Evolutionary conservation across 441 rosid species (phyloP).

Genomic region (Lepidium campestre): DNA sequence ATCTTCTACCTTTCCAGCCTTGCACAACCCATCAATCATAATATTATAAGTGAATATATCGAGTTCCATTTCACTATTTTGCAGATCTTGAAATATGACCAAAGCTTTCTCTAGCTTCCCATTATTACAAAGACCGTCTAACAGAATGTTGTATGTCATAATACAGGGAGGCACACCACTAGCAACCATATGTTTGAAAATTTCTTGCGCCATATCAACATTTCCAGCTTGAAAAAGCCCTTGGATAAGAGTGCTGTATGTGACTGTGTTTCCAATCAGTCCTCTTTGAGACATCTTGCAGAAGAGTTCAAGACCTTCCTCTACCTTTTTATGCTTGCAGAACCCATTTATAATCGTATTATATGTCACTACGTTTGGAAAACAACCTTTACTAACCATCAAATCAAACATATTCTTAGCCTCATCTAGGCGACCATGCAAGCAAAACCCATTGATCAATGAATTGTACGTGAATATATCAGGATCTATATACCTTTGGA

Average conservation of each 20-base stretch:
- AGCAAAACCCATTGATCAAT: neutral
- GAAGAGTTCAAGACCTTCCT: neutral
- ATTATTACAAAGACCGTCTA: slow-evolving; percentile 8
- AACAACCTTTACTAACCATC: neutral
- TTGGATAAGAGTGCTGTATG: neutral
- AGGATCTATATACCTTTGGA: neutral
- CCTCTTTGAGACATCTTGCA: slow-evolving; percentile 1
- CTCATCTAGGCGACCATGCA: neutral
- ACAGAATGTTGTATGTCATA: neutral
- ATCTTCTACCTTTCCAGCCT: slow-evolving; percentile 3
- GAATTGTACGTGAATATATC: neutral
- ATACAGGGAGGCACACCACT: neutral
- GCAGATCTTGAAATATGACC: neutral
- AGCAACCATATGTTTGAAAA: slow-evolving; percentile 6
- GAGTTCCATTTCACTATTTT: neutral
- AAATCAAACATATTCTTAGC: neutral
- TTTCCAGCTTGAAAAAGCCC: neutral
- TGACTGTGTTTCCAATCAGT: neutral
- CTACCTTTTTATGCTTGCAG: neutral
- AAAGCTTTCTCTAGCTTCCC: slow-evolving; percentile 7
- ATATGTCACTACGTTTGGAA: neutral
- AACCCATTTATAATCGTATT: neutral
- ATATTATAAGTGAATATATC: neutral
- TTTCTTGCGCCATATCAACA: neutral
- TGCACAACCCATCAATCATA: slow-evolving; percentile 25